Base-by-base conservation (phyloP, 176 grass and related monocot species). In the Coix lacrymajobi region DNA sequence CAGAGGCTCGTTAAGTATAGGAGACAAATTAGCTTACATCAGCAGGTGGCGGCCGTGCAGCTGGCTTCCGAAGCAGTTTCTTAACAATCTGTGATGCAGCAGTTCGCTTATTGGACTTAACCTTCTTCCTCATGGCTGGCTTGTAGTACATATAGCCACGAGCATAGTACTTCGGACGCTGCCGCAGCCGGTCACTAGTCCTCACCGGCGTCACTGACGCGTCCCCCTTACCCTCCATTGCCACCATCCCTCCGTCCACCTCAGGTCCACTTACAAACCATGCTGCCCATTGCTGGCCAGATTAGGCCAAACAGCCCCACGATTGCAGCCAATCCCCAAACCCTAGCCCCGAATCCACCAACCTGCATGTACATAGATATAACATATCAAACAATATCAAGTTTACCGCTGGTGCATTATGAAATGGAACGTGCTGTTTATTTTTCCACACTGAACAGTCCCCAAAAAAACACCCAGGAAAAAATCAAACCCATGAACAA, bases 61-160 rank as follows among this genome's bases (percentile, higher is more conserved):
- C 66, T 32, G 87, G 66, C 40, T 87, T 96, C 48, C 87, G 84
- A 71, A 99, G 91, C 31, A 99, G 64, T 88, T 96, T 99, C 82
- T 99, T 99, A 43, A 85, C 97, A 79, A 99, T 99, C 85, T 96
- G 91, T 14, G 93, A 90, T 19, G 97, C 93, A 15, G 97, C 80
- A 14, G 93, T 88, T 75, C 93, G 91, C 89, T 85, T 99, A 88
- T 96, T 99, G 3, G 95, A 79, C 58, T 96, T 96, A 17, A 96
- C 81, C 86, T 93, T 99, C 88, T 96, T 99, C 79, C 85, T 89
- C 71, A 99, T 92, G 33, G 56, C 43, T 56, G 91, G 87, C 11
- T 95, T 83, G 65, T 96, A 99, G 79, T 92, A 96, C 56, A 92
- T 66, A 49, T 89, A 94, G 2, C 86, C 41, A 38, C 90, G 86